Percentiles rank a stretch among this genome's conserved stretches.
These are phyloP conservation scores for Colletotrichum shisoi DNA, from an alignment of 2,329 filamentous ascomycete species.

Conservation along the genomic window DNA sequence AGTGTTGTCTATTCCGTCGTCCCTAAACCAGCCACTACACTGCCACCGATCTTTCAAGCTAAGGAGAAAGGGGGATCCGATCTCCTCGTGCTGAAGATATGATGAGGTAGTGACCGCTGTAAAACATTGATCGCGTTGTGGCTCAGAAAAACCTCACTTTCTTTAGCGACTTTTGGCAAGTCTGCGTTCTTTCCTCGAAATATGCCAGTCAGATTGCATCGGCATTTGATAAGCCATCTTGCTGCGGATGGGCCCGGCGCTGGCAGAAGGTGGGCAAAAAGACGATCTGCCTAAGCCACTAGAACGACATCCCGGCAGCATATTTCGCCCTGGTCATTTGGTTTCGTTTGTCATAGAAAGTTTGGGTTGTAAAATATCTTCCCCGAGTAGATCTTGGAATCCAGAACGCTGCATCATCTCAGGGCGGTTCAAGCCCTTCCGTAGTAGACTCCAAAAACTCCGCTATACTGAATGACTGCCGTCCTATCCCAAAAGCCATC, in stretches of 20 bases:
- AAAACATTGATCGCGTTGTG: too few relatives aligned
- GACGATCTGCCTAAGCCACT: neutral
- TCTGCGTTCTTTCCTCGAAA: too few relatives aligned
- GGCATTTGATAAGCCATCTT: too few relatives aligned
- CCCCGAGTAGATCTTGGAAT: conserved; percentile 29
- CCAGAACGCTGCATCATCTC: conserved; percentile 34
- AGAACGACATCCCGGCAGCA: neutral
- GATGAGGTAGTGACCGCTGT: too few relatives aligned
- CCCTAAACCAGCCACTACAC: too few relatives aligned
- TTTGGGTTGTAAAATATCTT: neutral
- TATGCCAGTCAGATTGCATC: too few relatives aligned
- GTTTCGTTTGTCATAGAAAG: neutral
- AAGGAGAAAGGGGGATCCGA: too few relatives aligned
- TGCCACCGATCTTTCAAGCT: too few relatives aligned
- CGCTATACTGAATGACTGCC: conserved; percentile 33
- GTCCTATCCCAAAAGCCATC: conserved; percentile 19
- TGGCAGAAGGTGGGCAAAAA: neutral
- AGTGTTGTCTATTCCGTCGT: neutral
- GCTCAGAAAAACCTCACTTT: too few relatives aligned
- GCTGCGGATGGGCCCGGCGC: too few relatives aligned
- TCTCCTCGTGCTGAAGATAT: too few relatives aligned
- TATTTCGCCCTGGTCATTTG: neutral
- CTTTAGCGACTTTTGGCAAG: too few relatives aligned
- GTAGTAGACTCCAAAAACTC: conserved; percentile 36
- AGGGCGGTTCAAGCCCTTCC: conserved; percentile 12